Percentiles rank a stretch among this genome's conserved stretches.
Evolutionary conservation across 345 rosid genomes (phyloP).

Genomic region (Lepidium africanum): DNA sequence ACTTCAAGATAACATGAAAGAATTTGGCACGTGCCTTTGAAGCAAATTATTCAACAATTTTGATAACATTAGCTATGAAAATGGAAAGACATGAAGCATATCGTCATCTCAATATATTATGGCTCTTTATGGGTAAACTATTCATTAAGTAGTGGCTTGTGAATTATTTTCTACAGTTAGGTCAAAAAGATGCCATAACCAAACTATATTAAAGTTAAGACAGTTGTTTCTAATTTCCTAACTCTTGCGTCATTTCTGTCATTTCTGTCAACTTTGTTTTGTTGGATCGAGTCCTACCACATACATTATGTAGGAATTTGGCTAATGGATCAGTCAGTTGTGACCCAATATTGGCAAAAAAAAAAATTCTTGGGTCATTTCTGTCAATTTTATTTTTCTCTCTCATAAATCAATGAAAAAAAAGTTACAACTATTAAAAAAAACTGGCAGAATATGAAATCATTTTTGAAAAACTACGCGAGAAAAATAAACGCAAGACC

Average conservation of each 20-base stretch:
- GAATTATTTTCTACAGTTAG: constrained; percentile 1
- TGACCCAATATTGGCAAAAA: too few species aligned
- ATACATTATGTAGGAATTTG: too few species aligned
- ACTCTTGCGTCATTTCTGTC: neutral
- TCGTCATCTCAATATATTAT: constrained; percentile 15
- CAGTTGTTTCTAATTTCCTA: neutral
- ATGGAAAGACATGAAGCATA: neutral
- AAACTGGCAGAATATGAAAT: too few species aligned
- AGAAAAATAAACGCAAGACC: too few species aligned
- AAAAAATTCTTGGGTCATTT: neutral
- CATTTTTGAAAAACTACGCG: too few species aligned
- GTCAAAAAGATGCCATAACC: constrained; percentile 1
- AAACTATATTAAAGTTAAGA: neutral
- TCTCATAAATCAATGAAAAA: too few species aligned
- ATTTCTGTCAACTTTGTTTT: too few species aligned
- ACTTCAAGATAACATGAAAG: neutral
- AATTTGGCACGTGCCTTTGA: constrained; percentile 20
- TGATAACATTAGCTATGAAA: neutral
- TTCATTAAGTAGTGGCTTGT: neutral
- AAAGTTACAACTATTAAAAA: too few species aligned
- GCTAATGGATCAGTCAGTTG: too few species aligned
- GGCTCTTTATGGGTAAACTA: neutral
- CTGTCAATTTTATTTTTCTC: too few species aligned
- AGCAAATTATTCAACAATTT: neutral
- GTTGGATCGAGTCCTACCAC: too few species aligned